phyloP scores from a whole-genome alignment of 2,329 filamentous ascomycete species.

The Pseudogymnoascus sp. region DNA sequence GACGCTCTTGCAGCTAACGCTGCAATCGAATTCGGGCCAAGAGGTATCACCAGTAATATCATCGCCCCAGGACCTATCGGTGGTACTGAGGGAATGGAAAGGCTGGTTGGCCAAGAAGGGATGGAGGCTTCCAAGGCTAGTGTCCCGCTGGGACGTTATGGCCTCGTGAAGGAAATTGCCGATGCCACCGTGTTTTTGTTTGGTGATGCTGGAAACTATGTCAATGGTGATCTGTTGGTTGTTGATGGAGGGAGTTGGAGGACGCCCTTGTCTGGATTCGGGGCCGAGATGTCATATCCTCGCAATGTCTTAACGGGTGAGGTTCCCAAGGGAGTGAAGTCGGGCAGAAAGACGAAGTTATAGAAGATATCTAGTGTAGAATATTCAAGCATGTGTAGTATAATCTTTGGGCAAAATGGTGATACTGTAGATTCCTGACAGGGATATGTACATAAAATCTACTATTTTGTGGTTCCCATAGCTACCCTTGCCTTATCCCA shows the following conservation, averaged over 20 bases:
- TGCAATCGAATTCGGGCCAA: constrained; percentile 82
- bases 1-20: constrained; percentile 75
- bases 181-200: constrained; percentile 89
- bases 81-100: constrained; percentile 71
- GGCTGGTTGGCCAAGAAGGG: constrained; percentile 34
- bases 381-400: neutral
- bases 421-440: neutral
- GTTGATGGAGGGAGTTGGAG: constrained; percentile 46
- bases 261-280: neutral
- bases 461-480: neutral
- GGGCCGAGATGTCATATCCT: neutral
- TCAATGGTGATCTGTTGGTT: constrained; percentile 75
- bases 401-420: neutral
- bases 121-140: constrained; percentile 24
- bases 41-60: constrained; percentile 78
- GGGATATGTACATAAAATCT: neutral
- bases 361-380: neutral
- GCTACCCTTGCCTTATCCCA: neutral
- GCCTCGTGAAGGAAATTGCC: constrained; percentile 76
- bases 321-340: constrained; percentile 4
- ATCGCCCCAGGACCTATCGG: constrained; percentile 81
- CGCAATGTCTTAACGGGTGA: neutral
- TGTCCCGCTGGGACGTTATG: constrained; percentile 69
- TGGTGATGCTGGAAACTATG: constrained; percentile 74
- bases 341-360: neutral